Evolutionary conservation across 2,329 filamentous ascomycete species (phyloP).

Genomic region (Cephalotrichum gorgonifer): DNA sequence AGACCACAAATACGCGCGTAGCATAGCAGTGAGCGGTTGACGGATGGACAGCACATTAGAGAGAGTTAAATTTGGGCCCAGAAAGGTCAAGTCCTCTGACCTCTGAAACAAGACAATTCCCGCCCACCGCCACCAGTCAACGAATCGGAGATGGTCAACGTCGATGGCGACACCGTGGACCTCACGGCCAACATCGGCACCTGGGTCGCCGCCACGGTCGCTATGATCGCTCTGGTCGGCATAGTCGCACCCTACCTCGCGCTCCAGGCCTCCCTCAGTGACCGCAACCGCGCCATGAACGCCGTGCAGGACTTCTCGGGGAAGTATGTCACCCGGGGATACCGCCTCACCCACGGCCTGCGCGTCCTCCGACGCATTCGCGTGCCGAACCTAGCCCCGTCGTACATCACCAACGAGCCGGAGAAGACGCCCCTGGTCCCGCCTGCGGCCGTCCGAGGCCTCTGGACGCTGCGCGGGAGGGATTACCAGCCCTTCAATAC

Average conservation of each 20-base stretch:
- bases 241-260: not conserved
- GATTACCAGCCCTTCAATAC: not conserved
- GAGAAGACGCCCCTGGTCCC: not conserved
- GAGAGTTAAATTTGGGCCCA: no score
- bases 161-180: not conserved
- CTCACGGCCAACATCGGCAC: not conserved
- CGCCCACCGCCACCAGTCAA: no score
- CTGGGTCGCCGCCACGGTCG: not conserved
- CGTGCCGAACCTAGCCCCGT: slow-evolving; percentile 3
- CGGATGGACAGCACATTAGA: no score
- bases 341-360: not conserved
- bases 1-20: no score
- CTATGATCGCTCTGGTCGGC: slow-evolving; percentile 1
- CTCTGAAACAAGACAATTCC: no score
- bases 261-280: not conserved
- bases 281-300: slow-evolving; percentile 4
- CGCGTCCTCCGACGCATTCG: not conserved
- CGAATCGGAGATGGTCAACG: no score
- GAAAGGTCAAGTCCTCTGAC: no score
- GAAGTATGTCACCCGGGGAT: not conserved
- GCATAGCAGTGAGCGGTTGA: no score
- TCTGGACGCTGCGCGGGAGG: not conserved
- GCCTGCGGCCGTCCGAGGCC: not conserved
- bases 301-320: not conserved
- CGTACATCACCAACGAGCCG: slow-evolving; percentile 2